Evolutionary conservation across 2,329 filamentous ascomycete species (phyloP).

Genomic region (Paraconiothyrium brasiliense): DNA sequence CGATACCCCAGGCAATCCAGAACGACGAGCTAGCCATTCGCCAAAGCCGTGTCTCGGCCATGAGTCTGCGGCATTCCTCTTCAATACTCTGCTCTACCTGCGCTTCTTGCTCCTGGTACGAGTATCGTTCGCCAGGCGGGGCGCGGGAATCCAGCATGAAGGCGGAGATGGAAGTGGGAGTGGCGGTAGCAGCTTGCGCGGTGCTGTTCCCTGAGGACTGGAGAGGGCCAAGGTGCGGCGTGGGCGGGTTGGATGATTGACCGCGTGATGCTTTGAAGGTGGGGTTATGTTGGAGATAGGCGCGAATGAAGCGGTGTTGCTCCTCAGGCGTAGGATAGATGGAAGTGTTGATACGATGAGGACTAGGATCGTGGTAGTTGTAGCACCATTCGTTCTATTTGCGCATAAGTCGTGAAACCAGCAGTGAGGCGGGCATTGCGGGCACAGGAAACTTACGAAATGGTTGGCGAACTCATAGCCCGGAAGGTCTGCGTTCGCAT

Average conservation of each 20-base stretch:
- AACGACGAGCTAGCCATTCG: slow-evolving; percentile 84
- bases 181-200: slow-evolving; percentile 43
- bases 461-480: slow-evolving; percentile 97
- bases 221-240: slow-evolving; percentile 38
- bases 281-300: slow-evolving; percentile 85
- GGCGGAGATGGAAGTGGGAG: slow-evolving; percentile 56
- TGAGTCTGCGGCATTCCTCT: slow-evolving; percentile 71
- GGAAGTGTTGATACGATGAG: slow-evolving; percentile 73
- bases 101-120: slow-evolving; percentile 56
- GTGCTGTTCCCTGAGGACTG: slow-evolving; percentile 45
- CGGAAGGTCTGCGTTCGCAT: slow-evolving; percentile 85
- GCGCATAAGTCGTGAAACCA: slow-evolving; percentile 9
- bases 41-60: slow-evolving; percentile 86
- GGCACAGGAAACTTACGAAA: slow-evolving; percentile 67
- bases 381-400: slow-evolving; percentile 88
- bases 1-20: slow-evolving; percentile 96
- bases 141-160: slow-evolving; percentile 79
- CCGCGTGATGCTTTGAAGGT: slow-evolving; percentile 67
- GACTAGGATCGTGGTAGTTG: slow-evolving; percentile 83
- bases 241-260: slow-evolving; percentile 59
- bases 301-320: slow-evolving; percentile 83
- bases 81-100: slow-evolving; percentile 69
- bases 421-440: neutral
- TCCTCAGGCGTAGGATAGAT: slow-evolving; percentile 82
- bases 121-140: slow-evolving; percentile 46